Evolutionary conservation across 2,329 filamentous ascomycete genomes (phyloP).

Genomic region (Fusarium mexicanum): DNA sequence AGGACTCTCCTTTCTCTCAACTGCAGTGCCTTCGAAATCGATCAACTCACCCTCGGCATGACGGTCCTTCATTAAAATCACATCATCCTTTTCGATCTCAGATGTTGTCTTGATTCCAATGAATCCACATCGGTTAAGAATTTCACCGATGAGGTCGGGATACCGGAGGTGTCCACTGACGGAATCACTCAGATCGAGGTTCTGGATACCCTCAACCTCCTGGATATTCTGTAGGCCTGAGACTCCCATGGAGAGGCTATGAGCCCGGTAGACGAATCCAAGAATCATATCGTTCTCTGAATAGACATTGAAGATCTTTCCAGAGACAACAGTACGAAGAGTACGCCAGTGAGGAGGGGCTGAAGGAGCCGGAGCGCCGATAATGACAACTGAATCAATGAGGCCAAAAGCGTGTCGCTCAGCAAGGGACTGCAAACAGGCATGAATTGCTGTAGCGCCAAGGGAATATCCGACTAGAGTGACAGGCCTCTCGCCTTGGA

Average conservation of each 20-base stretch:
- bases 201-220: constrained; percentile 71
- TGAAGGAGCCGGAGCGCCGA: constrained; percentile 82
- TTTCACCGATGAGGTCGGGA: constrained; percentile 60
- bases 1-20: constrained; percentile 15
- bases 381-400: constrained; percentile 83
- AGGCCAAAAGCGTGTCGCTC: constrained; percentile 84
- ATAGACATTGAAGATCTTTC: constrained; percentile 87
- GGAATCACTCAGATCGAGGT: constrained; percentile 62
- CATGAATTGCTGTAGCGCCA: constrained; percentile 83
- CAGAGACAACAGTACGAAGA: constrained; percentile 80
- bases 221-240: constrained; percentile 82
- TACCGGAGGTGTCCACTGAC: constrained; percentile 65
- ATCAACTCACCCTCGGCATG: constrained; percentile 47
- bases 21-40: constrained; percentile 39
- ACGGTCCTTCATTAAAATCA: constrained; percentile 57
- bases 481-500: constrained; percentile 83
- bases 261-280: constrained; percentile 86
- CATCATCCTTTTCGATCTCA: constrained; percentile 62
- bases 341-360: constrained; percentile 77
- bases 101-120: constrained; percentile 55
- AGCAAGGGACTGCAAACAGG: constrained; percentile 80
- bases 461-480: constrained; percentile 85
- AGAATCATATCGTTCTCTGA: constrained; percentile 89
- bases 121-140: constrained; percentile 63
- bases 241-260: constrained; percentile 82